Evolutionary conservation across 306 rosid genomes (phyloP), one percentile per base, ranked within the genome.

Genomic region (Vachellia collinsii): DNA sequence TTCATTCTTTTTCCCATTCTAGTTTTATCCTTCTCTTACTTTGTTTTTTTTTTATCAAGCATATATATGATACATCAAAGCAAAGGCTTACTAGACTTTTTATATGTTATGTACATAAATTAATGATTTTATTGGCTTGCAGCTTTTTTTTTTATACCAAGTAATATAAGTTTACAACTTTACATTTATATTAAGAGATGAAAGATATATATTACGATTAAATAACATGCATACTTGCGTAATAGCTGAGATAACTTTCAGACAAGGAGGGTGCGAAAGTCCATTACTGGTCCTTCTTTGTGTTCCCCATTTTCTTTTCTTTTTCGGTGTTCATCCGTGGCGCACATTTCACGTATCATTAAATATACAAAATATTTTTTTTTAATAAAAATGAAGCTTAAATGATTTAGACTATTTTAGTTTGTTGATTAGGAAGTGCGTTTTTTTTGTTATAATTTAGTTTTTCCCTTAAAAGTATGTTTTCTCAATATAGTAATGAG

Each of bases 301-400:
- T 54, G 61, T 7, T 19, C 61, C 61, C 61, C 3, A 1, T 4
- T 51, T 50, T 51, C n/a, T 3, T 14, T 47, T 54, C 61, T 25
- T 54, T 54, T 54, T 54, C 25, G 61, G 61, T 54, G 61, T 19
- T 54, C 61, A 54, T 54, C n/a, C n/a, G 25, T 54, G 61, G 61
- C 0, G 25, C 61, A n/a, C 61, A 54, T n/a, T 54, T 54, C n/a
- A 17, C n/a, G 61, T 8, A 25, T 19, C 61, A n/a, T 3, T n/a
- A 19, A 54, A 54, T n/a, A 20, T 54, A 51, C 17, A 50, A 16
- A n/a, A n/a, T n/a, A n/a, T n/a, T n/a, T n/a, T 17, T 53, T 51
- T 17, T 53, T 19, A 53, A 53, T 6, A 53, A 14, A 53, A 53
- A 6, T 53, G 59, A 17, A 53, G 16, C 56, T 16, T 50, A 50